Evolutionary conservation across 345 rosid species (phyloP).

Genomic region (Mallotus nudiflorus): DNA sequence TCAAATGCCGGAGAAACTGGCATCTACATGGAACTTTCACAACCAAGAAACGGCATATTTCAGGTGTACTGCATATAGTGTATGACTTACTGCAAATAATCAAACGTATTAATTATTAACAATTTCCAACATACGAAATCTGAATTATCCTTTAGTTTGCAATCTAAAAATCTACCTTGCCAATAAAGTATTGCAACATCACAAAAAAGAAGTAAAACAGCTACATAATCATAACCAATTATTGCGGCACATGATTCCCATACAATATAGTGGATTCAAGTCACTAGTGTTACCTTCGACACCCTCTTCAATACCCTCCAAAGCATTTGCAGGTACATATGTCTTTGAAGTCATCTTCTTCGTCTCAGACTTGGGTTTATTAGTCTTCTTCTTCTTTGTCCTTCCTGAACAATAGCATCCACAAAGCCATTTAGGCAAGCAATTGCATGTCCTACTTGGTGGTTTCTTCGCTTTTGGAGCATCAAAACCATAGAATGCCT

Average conservation of each 20-base stretch:
- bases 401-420: constrained; percentile 40
- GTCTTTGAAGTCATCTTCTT: constrained; percentile 23
- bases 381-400: constrained; percentile 42
- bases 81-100: too few species aligned
- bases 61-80: too few species aligned
- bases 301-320: constrained; percentile 43
- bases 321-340: constrained; percentile 11
- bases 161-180: too few species aligned
- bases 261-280: background rate
- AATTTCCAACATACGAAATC: background rate
- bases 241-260: background rate
- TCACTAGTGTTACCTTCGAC: constrained; percentile 32
- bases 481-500: constrained; percentile 46
- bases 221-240: background rate
- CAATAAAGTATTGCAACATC: background rate
- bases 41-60: too few species aligned
- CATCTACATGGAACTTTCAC: background rate
- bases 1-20: background rate
- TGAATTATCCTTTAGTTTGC: background rate
- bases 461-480: constrained; percentile 44
- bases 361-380: constrained; percentile 23
- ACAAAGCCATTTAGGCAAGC: constrained; percentile 47
- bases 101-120: background rate
- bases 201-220: background rate
- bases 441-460: constrained; percentile 42